phyloP scores from a whole-genome alignment of 2,329 filamentous ascomycete genomes.

The Lithohypha guttulata region DNA sequence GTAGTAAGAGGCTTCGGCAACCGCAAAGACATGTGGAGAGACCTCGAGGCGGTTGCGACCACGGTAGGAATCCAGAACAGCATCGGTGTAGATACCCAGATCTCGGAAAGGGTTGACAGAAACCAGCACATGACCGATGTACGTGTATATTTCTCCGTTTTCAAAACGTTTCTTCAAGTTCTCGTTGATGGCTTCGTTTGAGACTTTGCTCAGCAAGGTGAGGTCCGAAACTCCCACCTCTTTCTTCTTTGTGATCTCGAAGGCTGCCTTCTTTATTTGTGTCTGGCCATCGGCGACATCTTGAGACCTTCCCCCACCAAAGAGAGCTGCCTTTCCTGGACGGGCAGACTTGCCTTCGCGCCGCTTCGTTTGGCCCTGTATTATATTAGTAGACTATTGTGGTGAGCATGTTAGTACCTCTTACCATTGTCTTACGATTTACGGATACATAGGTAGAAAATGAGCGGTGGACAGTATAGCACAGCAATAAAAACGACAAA shows the following conservation, averaged over 20 bases:
- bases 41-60: conserved; percentile 93
- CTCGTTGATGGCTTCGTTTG: conserved; percentile 98
- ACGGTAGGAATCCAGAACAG: conserved; percentile 84
- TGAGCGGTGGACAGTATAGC: neutral
- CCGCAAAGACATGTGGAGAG: conserved; percentile 92
- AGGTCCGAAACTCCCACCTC: conserved; percentile 97
- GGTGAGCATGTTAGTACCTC: neutral
- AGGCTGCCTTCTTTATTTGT: conserved; percentile 89
- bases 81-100: conserved; percentile 93
- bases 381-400: neutral
- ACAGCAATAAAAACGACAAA: neutral
- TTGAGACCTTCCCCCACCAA: conserved; percentile 19
- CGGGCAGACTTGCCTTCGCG: conserved; percentile 23
- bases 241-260: conserved; percentile 96
- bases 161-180: conserved; percentile 98
- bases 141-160: conserved; percentile 96
- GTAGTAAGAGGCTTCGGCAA: conserved; percentile 93
- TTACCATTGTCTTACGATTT: conserved; percentile 5
- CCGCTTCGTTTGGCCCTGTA: conserved; percentile 24
- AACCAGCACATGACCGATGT: conserved; percentile 98
- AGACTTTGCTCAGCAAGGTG: conserved; percentile 95
- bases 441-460: neutral
- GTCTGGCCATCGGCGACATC: conserved; percentile 38
- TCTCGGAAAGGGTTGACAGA: conserved; percentile 98
- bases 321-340: conserved; percentile 20